phyloP scores from a whole-genome alignment of 352 stramenopile genomes.

The Phytophthora constricta region DNA sequence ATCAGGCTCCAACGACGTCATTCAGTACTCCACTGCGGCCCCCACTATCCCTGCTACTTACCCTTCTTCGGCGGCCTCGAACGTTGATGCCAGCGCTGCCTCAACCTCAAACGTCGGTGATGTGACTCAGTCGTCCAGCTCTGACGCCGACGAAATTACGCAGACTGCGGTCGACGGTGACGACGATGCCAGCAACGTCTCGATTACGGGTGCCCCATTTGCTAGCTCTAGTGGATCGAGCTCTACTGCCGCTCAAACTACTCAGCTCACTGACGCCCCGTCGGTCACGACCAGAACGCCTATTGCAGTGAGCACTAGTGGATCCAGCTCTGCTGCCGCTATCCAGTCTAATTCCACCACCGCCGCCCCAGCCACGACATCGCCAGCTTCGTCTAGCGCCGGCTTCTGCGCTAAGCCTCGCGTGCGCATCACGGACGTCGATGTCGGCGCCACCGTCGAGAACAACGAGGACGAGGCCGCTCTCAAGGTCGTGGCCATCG shows the following conservation, averaged over 20 bases:
- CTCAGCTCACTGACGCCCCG: background rate
- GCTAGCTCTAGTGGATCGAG: too few relatives aligned
- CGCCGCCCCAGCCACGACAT: conserved; percentile 7
- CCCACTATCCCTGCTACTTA: background rate
- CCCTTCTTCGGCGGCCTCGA: too few relatives aligned
- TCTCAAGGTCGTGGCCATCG: conserved; percentile 52
- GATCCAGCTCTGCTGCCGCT: background rate
- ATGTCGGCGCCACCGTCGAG: conserved; percentile 39
- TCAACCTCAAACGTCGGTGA: too few relatives aligned
- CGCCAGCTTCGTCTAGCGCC: conserved; percentile 12
- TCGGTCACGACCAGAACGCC: conserved; percentile 2
- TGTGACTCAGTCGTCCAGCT: too few relatives aligned
- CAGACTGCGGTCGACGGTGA: background rate
- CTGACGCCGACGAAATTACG: background rate
- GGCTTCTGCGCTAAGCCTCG: conserved; percentile 44
- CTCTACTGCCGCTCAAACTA: too few relatives aligned
- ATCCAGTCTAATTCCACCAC: background rate
- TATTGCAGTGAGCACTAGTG: background rate
- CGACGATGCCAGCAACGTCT: background rate
- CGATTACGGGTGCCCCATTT: too few relatives aligned
- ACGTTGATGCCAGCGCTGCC: too few relatives aligned
- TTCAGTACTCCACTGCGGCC: background rate
- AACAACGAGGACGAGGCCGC: conserved; percentile 47
- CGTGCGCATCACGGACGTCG: conserved; percentile 42
- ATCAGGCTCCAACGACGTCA: background rate